Conservation (phyloP, 768 basidiomycete species). For the Leucogyrophana mollusca region DNA sequence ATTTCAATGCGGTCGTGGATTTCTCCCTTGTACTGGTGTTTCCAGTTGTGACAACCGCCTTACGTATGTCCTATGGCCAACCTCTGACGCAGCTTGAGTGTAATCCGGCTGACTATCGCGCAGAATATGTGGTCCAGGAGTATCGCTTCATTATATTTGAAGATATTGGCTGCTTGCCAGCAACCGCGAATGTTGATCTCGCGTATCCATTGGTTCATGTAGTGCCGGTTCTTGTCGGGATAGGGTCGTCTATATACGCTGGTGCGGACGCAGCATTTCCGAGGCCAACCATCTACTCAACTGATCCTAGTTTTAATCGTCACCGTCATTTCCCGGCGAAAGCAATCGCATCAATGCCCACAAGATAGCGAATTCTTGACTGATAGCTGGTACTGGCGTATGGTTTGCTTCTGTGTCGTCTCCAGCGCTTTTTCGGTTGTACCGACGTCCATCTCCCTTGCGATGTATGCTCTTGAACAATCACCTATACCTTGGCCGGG, state of each 20-base stretch:
- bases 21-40: constrained; percentile 28
- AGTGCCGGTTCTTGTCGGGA: constrained; percentile 45
- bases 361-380: neutral
- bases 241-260: constrained; percentile 43
- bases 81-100: no score
- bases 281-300: neutral
- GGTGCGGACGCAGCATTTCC: constrained; percentile 12
- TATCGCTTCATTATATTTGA: constrained; percentile 52
- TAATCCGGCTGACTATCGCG: neutral
- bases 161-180: constrained; percentile 43
- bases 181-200: constrained; percentile 29
- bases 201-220: constrained; percentile 41
- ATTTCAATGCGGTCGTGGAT: constrained; percentile 23
- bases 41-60: constrained; percentile 29
- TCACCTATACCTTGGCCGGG: constrained; percentile 19
- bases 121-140: constrained; percentile 51
- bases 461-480: constrained; percentile 1
- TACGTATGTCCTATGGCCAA: constrained; percentile 26
- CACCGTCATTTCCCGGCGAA: constrained; percentile 3
- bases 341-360: neutral
- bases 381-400: constrained; percentile 11
- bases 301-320: constrained; percentile 9
- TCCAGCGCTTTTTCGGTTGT: constrained; percentile 10
- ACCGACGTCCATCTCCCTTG: constrained; percentile 12
- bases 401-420: constrained; percentile 10